Evolutionary conservation across 2,329 filamentous ascomycete species (phyloP), one percentile per base, ranked within the genome.

Genomic region (Elsinoe perseae): DNA sequence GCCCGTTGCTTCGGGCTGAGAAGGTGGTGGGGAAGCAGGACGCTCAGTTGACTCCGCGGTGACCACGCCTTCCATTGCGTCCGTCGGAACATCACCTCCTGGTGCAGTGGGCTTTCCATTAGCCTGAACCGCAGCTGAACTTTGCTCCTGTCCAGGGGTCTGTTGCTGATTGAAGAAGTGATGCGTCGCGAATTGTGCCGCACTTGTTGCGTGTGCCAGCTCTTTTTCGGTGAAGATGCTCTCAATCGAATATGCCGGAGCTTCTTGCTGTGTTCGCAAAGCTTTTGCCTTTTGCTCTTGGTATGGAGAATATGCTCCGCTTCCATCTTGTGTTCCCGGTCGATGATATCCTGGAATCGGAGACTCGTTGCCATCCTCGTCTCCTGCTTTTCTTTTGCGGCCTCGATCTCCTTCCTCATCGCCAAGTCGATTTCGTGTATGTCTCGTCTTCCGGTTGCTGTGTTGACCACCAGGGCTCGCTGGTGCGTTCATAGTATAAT

Each of bases 211-310:
- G 66, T 81, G 73, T 53, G 77, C 77, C 54, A 85, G 75, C 67
- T 85, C 82, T 70, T 84, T 85, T 59, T 85, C 82, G 2, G 81
- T 85, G 65, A 85, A 85, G 14, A 85, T 73, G n/a, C 78, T 76
- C 56, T 84, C 77, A 57, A 85, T 76, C 6, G 80, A 82, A 68
- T 83, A 84, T 3, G 77, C 73, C 1, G 80, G 74, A 6, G 80
- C 77, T 60, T 80, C 77, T 62, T 80, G 79, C 61, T 85, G 80
- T 44, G 77, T 72, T 50, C 78, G 75, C 48, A 77, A 66, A 27
- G 72, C 72, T 61, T 75, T 75, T 9, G 75, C 72, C 65, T 79
- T 79, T 54, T 75, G 75, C 61, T 81, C 80, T 55, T 74, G 74
- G 69, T 75, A 77, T 2, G 76, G 75, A 55, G 73, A 76, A 57